These are phyloP conservation scores for Chaetomidium leptoderma DNA, from an alignment of 495 filamentous ascomycete species.

Conservation along the genomic window DNA sequence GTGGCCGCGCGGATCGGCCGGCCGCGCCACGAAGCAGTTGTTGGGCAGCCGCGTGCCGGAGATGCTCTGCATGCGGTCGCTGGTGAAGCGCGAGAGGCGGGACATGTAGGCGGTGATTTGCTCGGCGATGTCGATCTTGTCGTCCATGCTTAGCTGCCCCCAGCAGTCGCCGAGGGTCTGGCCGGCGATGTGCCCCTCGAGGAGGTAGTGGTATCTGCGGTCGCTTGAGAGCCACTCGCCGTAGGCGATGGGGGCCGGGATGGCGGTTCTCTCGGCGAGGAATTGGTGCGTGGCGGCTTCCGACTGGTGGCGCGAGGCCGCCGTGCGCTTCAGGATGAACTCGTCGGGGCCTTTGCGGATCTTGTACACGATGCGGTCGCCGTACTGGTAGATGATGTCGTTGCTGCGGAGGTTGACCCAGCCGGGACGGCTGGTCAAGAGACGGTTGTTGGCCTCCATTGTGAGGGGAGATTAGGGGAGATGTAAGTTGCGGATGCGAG, in stretches of 20 bases:
- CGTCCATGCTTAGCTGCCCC: neutral
- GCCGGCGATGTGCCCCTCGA: neutral
- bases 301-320: neutral
- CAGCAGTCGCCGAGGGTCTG: neutral
- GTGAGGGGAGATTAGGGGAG: too few species aligned
- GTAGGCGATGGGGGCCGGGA: slow-evolving; percentile 6
- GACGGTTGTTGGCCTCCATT: too few species aligned
- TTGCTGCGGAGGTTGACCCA: neutral
- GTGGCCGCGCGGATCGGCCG: neutral
- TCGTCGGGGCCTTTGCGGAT: neutral
- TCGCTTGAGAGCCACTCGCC: slow-evolving; percentile 7
- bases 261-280: neutral
- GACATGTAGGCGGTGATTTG: neutral
- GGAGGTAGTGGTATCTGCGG: neutral
- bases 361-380: neutral
- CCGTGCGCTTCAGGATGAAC: slow-evolving; percentile 2
- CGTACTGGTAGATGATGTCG: neutral
- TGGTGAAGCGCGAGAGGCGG: neutral
- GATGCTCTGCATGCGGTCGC: neutral
- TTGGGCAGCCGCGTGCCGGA: neutral
- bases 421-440: neutral
- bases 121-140: neutral
- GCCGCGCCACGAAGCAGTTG: slow-evolving; percentile 8
- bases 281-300: neutral
- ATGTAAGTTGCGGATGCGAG: too few species aligned